Percentiles rank a stretch among this genome's conserved stretches.
Conservation (phyloP, 2,329 filamentous ascomycete genomes). For the Chaetomium sp. region DNA sequence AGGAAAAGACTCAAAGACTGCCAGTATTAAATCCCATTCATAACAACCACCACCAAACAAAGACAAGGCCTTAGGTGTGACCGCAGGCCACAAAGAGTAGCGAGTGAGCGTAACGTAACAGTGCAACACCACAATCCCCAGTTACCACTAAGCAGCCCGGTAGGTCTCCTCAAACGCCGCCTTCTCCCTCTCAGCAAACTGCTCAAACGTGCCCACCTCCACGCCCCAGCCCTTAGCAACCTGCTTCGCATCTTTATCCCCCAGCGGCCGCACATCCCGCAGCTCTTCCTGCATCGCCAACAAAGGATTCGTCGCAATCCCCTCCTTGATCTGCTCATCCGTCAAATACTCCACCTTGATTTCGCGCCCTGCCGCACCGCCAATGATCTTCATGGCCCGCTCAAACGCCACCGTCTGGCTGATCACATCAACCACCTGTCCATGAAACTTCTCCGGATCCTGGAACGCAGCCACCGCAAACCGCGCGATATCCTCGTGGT, state of each 20-base stretch:
- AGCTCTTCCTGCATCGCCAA: background rate
- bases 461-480: conserved; percentile 38
- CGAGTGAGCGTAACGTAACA: no score
- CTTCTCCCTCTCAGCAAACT: conserved; percentile 7
- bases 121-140: background rate
- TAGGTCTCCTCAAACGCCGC: conserved; percentile 5
- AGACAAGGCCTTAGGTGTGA: no score
- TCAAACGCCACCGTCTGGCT: conserved; percentile 7
- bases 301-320: background rate
- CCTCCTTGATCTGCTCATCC: conserved; percentile 7
- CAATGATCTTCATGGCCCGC: background rate
- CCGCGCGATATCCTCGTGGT: conserved; percentile 41
- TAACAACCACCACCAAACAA: no score
- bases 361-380: background rate
- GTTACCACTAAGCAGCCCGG: background rate
- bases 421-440: conserved; percentile 6
- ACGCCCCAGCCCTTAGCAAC: background rate
- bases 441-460: conserved; percentile 13
- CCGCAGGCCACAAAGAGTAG: no score
- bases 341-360: conserved; percentile 4
- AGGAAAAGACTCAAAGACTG: no score
- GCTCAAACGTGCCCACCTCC: background rate
- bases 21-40: no score
- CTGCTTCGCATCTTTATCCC: background rate
- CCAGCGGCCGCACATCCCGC: background rate